Conservation (phyloP, 129 eudicot genomes). For the Escallonia rubra region DNA sequence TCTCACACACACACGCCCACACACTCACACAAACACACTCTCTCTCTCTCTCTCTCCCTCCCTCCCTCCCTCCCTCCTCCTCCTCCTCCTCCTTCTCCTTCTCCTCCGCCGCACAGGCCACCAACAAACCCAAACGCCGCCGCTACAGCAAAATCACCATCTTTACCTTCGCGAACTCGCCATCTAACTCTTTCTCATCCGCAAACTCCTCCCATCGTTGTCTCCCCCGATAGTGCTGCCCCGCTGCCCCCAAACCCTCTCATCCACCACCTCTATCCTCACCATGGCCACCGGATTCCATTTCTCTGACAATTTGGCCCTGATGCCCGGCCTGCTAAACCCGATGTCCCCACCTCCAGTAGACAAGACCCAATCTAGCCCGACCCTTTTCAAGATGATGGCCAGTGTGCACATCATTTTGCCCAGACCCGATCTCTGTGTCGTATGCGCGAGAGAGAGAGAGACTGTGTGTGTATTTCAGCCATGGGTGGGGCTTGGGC, state of each 20-base stretch:
- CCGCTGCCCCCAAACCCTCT: constrained; percentile 38
- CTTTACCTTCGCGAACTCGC: constrained; percentile 40
- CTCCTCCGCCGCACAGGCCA: too few relatives aligned
- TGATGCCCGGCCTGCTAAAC: constrained; percentile 75
- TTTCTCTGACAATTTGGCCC: constrained; percentile 47
- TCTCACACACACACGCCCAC: too few relatives aligned
- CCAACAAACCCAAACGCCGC: constrained; percentile 62
- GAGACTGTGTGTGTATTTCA: too few relatives aligned
- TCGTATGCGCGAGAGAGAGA: too few relatives aligned
- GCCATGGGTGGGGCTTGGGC: too few relatives aligned
- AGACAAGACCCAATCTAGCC: constrained; percentile 78
- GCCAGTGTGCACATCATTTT: constrained; percentile 72
- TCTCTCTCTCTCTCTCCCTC: too few relatives aligned
- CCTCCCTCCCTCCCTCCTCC: too few relatives aligned
- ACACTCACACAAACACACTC: too few relatives aligned
- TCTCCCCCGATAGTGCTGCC: constrained; percentile 67
- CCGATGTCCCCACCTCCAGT: constrained; percentile 67
- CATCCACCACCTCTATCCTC: constrained; percentile 25
- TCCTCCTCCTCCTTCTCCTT: too few relatives aligned
- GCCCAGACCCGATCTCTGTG: constrained; percentile 31
- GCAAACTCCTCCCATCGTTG: constrained; percentile 32
- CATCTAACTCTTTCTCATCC: constrained; percentile 23
- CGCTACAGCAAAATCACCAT: constrained; percentile 74
- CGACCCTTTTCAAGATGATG: constrained; percentile 99
- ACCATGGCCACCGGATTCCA: constrained; percentile 4